Percentiles rank a stretch among this genome's conserved stretches.
Evolutionary conservation across 148 eudicot species (phyloP).

Genomic region (Spergularia bocconei): DNA sequence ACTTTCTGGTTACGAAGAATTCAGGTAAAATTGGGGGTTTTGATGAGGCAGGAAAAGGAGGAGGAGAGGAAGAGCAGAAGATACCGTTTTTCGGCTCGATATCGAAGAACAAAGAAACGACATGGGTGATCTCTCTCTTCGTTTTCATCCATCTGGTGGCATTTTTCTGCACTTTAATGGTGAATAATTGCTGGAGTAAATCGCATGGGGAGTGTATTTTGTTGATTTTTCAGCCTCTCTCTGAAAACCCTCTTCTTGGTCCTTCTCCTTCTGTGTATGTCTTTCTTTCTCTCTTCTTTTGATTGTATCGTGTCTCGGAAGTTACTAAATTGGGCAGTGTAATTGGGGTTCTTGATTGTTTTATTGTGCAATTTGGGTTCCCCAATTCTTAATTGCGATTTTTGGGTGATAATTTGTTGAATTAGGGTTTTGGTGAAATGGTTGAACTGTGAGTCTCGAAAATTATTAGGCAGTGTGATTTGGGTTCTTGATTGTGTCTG

Average conservation of each 20-base stretch:
- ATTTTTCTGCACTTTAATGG: slow-evolving; percentile 54
- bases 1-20: slow-evolving; percentile 4
- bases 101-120: slow-evolving; percentile 54
- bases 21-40: slow-evolving; percentile 6
- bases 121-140: slow-evolving; percentile 73
- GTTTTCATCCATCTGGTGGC: slow-evolving; percentile 56
- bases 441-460: not conserved
- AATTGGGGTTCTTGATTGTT: not conserved
- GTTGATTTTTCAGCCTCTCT: slow-evolving; percentile 69
- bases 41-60: slow-evolving; percentile 21
- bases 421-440: not conserved
- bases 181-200: slow-evolving; percentile 66
- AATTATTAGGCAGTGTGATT: too few relatives aligned
- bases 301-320: not conserved
- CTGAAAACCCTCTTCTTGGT: slow-evolving; percentile 79
- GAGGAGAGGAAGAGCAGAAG: slow-evolving; percentile 31
- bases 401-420: not conserved
- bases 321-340: not conserved
- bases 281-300: not conserved
- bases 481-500: too few relatives aligned
- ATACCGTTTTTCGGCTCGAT: slow-evolving; percentile 59
- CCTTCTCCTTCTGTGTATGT: slow-evolving; percentile 73
- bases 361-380: not conserved
- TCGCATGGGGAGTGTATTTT: slow-evolving; percentile 58
- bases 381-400: not conserved